Evolutionary conservation across 1,284 basidiomycete genomes (phyloP), one percentile per base, ranked within the genome.

Genomic region (Cerrena zonata): DNA sequence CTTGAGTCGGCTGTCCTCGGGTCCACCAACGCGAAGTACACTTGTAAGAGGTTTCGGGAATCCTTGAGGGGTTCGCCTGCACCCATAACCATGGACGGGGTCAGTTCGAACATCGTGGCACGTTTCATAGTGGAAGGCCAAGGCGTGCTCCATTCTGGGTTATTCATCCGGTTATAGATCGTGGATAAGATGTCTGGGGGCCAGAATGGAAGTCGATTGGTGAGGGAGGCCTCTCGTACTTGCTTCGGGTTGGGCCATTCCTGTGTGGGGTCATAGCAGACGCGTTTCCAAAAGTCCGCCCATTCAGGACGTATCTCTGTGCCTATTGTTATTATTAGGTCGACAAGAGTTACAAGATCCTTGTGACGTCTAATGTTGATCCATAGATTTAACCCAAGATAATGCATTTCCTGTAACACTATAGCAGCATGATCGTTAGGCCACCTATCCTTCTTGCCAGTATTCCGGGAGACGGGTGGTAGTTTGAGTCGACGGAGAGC

Each of bases 261-360:
- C 25, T 71, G 65, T 56, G 76, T 67, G 19, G 76, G 74, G 42
- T 77, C 73, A 0, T 90, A 89, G 59, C 82, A 79, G 24, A 91
- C 68, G 5, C 90, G 77, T 56, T 84, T 84, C 88, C 90, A 91
- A 62, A 92, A 93, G 65, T 95, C 92, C 2, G 80, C 78, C 89
- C 92, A 96, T 60, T 91, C 89, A 0, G 78, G 78, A 23, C 86
- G 77, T 4, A 89, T 78, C 12, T 80, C 67, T 5, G 74, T 61
- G 2, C 88, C 86, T n/a, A 94, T 66, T 1, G 75, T 72, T 51
- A 83, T 80, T 5, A 94, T 75, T 10, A 92, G 57, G 0, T 78
- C 77, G 0, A 77, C 84, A 5, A 94, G 68, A 23, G 69, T 69
- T n/a, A 74, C 53, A n/a, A 93, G 66, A 2, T 78, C 74, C 22